Evolutionary conservation across 176 grass and related monocot genomes (phyloP).

Genomic region (bread wheat (Triticum aestivum)): IWGSC_CS_RefSeq_v2.1 NC_057806.1:510574445-510574944

Average conservation of each 20-base stretch:
- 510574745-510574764: no score
- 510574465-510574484: slow-evolving; percentile 46
- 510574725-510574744: background rate
- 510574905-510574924: no score
- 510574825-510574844: no score
- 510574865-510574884: no score
- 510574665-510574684: slow-evolving; percentile 7
- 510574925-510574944: no score
- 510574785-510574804: no score
- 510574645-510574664: background rate
- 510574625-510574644: background rate
- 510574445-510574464: slow-evolving; percentile 5
- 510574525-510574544: slow-evolving; percentile 24
- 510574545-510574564: background rate
- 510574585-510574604: background rate
- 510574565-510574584: background rate
- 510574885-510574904: no score
- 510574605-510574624: background rate
- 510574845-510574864: no score
- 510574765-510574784: no score
- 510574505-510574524: slow-evolving; percentile 60
- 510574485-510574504: slow-evolving; percentile 63
- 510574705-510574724: background rate
- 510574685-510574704: background rate
- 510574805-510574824: no score